Evolutionary conservation across 768 basidiomycete genomes (phyloP), one percentile per base, ranked within the genome.

Genomic region (Boletus rubescentipes): DNA sequence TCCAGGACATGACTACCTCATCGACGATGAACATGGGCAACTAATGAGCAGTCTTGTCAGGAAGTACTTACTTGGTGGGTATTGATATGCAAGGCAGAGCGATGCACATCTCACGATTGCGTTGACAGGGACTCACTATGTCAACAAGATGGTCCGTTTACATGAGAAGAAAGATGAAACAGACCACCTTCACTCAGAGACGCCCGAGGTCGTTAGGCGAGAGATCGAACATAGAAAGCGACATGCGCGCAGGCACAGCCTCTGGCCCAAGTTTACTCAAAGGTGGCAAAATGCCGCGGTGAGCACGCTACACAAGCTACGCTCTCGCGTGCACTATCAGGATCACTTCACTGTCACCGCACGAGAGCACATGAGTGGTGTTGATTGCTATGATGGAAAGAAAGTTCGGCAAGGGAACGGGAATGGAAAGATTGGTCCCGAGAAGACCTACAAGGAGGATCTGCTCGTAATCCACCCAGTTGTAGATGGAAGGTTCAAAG

Each of bases 11-110:
- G 77, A 77, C 53, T 84, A 84, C 61, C 79, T 95, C 37, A 78
- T 95, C 23, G 91, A 94, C 62, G 86, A 92, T 53, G 93, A 97
- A 69, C 79, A 80, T 49, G 93, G 93, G 9, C 80, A 85, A 58
- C 72, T 91, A 57, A 83, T 91, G 81, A 90, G 87, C 64, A 72
- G 77, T 21, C 82, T 96, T 47, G 87, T 95, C 30, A 77, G 93
- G 58, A 86, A 86, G 61, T 95, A 93, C 71, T 74, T 95, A 3
- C 79, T 96, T 39, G 93, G 93, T 89, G 57, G 10, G 63, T 54
- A 30, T 26, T 10, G 9, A 39, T 38, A 26, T 23, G 9, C 9
- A 4, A 10, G 20, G 12, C 16, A 2, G 47, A 30, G 40, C 9
- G 26, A 43, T 32, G 26, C 29, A 40, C 21, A 5, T 14, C 42